These are phyloP conservation scores for Meyerozyma sp. DNA, from an alignment of 1,139 yeast species.

Conservation along the genomic window DNA sequence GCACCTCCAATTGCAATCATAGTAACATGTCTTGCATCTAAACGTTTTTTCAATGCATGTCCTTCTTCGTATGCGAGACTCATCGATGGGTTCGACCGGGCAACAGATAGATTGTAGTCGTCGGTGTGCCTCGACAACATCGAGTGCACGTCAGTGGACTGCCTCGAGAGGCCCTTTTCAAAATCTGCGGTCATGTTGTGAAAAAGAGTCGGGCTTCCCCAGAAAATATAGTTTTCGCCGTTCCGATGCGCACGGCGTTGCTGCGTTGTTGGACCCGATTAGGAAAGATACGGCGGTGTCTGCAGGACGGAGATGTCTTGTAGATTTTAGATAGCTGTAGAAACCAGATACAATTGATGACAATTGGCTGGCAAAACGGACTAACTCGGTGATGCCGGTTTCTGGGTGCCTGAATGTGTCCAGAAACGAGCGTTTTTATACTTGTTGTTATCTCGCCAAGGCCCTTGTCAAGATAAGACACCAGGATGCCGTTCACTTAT, in stretches of 20 bases:
- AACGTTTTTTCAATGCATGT: constrained; percentile 52
- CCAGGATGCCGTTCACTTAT: background rate
- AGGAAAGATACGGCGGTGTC: background rate
- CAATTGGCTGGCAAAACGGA: background rate
- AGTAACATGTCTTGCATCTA: constrained; percentile 67
- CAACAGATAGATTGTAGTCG: constrained; percentile 44
- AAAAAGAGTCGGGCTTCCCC: background rate
- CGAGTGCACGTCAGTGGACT: constrained; percentile 19
- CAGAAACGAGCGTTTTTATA: background rate
- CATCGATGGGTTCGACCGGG: constrained; percentile 38
- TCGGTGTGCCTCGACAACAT: constrained; percentile 41
- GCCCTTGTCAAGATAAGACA: background rate
- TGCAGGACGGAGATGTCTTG: background rate
- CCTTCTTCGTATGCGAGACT: constrained; percentile 37
- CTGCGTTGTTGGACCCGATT: background rate
- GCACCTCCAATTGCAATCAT: constrained; percentile 64
- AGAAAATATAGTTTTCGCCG: background rate
- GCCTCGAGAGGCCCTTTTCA: background rate
- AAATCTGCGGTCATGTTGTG: background rate
- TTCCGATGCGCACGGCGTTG: background rate
- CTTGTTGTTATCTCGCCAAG: background rate
- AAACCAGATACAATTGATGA: background rate
- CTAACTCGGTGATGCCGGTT: too few relatives aligned
- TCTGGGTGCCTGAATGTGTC: background rate
- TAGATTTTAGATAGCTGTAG: too few relatives aligned